These are phyloP conservation scores for Helianthus tuberosus DNA, from an alignment of 129 eudicot genomes.

Conservation along the genomic window DNA sequence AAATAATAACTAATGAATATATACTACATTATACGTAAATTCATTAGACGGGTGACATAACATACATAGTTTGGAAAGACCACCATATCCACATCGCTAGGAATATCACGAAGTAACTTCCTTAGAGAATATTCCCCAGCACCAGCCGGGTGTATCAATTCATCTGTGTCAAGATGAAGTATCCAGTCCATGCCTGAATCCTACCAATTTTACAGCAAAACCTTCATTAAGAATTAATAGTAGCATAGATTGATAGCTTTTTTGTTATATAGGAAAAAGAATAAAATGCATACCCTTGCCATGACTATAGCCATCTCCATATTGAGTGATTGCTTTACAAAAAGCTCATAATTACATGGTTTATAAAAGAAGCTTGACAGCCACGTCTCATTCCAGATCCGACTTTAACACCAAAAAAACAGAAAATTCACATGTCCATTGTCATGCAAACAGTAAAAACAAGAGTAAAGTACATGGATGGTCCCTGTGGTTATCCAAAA, in stretches of 20 bases:
- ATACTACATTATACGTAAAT: neutral
- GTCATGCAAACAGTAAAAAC: slow-evolving; percentile 8
- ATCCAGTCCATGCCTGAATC: slow-evolving; percentile 94
- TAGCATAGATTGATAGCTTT: neutral
- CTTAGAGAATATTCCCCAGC: slow-evolving; percentile 87
- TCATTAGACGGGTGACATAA: slow-evolving; percentile 22
- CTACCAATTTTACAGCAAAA: slow-evolving; percentile 43
- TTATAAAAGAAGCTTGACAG: slow-evolving; percentile 92
- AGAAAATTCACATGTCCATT: neutral
- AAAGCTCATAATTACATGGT: slow-evolving; percentile 96
- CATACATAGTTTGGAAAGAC: slow-evolving; percentile 96
- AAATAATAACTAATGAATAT: neutral
- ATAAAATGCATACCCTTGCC: slow-evolving; percentile 78
- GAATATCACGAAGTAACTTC: slow-evolving; percentile 78
- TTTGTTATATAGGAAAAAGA: neutral
- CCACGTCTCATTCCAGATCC: slow-evolving; percentile 99
- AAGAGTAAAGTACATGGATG: no score
- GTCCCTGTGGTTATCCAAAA: no score
- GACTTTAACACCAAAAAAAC: slow-evolving; percentile 53
- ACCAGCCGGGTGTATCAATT: slow-evolving; percentile 92
- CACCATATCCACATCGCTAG: slow-evolving; percentile 88
- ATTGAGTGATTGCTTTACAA: slow-evolving; percentile 91
- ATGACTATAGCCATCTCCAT: slow-evolving; percentile 99
- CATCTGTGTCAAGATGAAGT: slow-evolving; percentile 98
- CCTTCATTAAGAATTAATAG: neutral